Percentiles rank a stretch among this genome's conserved stretches.
Evolutionary conservation across 1,284 basidiomycete species (phyloP).

Genomic region (Pyrrhoderma noxium): DNA sequence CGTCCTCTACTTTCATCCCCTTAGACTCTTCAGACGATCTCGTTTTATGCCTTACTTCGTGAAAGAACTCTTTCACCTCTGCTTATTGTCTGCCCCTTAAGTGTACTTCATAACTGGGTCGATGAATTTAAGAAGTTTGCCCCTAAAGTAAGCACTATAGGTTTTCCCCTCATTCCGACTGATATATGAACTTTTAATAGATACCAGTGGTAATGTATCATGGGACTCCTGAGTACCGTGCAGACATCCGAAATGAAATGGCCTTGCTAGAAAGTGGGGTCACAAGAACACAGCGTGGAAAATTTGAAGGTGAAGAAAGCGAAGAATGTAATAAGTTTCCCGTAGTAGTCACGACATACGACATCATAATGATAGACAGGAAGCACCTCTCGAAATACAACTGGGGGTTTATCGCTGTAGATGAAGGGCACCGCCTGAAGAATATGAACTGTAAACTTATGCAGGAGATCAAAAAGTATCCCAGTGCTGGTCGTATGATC

Average conservation of each 20-base stretch:
- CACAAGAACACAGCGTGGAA: slow-evolving; percentile 10
- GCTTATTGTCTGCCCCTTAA: slow-evolving; percentile 86
- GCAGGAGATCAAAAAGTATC: slow-evolving; percentile 85
- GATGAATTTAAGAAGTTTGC: too few relatives aligned
- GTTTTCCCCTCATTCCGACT: background rate
- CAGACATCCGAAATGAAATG: slow-evolving; percentile 64
- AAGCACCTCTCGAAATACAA: slow-evolving; percentile 57
- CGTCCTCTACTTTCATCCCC: too few relatives aligned
- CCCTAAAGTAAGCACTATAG: slow-evolving; percentile 54
- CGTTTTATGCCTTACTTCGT: slow-evolving; percentile 88
- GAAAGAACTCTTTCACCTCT: slow-evolving; percentile 75
- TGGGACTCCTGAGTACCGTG: slow-evolving; percentile 72
- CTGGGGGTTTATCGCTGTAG: slow-evolving; percentile 95
- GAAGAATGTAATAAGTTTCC: slow-evolving; percentile 49
- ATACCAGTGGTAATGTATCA: slow-evolving; percentile 89
- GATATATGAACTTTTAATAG: slow-evolving; percentile 30
- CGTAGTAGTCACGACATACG: slow-evolving; percentile 79
- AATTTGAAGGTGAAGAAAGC: slow-evolving; percentile 1
- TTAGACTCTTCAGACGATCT: slow-evolving; percentile 88
- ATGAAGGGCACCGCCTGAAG: slow-evolving; percentile 93
- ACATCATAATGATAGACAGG: slow-evolving; percentile 85
- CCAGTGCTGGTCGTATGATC: slow-evolving; percentile 82
- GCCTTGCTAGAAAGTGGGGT: slow-evolving; percentile 17
- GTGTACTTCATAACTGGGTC: slow-evolving; percentile 89
- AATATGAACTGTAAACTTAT: slow-evolving; percentile 87